These are phyloP conservation scores for Triangularia setosa DNA, from an alignment of 2,329 filamentous ascomycete species.

Conservation along the genomic window DNA sequence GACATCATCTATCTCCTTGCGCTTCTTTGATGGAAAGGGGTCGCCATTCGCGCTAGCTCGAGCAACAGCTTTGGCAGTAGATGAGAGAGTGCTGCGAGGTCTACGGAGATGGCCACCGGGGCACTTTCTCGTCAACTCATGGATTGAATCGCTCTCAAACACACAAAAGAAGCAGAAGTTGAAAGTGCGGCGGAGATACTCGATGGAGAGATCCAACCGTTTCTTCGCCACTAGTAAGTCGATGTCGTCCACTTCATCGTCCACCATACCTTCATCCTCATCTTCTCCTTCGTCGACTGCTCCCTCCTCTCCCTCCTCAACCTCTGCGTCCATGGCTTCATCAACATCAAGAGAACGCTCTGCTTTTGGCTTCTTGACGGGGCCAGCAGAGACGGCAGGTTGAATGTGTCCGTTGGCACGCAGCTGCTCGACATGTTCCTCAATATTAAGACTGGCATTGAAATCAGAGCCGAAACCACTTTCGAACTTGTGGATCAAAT, in stretches of 20 bases:
- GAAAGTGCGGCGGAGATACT: constrained; percentile 93
- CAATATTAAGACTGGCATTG: constrained; percentile 75
- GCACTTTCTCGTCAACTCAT: constrained; percentile 93
- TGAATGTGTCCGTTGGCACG: constrained; percentile 73
- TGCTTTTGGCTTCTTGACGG: constrained; percentile 60
- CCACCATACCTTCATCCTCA: constrained; percentile 72
- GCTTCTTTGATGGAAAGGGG: constrained; percentile 79
- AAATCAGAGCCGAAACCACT: constrained; percentile 73
- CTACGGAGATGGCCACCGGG: constrained; percentile 94
- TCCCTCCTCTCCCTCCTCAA: constrained; percentile 63
- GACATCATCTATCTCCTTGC: constrained; percentile 58
- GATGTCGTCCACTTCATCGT: constrained; percentile 85
- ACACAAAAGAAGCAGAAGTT: constrained; percentile 99
- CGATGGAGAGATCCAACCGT: constrained; percentile 89
- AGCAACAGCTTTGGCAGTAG: constrained; percentile 78
- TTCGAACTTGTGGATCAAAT: constrained; percentile 81
- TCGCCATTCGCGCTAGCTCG: constrained; percentile 78
- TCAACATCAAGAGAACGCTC: constrained; percentile 58
- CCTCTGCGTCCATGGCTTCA: constrained; percentile 64
- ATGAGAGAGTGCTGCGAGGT: constrained; percentile 79
- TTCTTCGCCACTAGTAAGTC: constrained; percentile 92
- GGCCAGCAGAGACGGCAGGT: constrained; percentile 51
- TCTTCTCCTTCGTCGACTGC: constrained; percentile 73
- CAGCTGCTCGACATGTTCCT: constrained; percentile 80
- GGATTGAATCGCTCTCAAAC: constrained; percentile 95